Base-by-base conservation (phyloP, 257 asterid species). In the Lantana camara region DNA sequence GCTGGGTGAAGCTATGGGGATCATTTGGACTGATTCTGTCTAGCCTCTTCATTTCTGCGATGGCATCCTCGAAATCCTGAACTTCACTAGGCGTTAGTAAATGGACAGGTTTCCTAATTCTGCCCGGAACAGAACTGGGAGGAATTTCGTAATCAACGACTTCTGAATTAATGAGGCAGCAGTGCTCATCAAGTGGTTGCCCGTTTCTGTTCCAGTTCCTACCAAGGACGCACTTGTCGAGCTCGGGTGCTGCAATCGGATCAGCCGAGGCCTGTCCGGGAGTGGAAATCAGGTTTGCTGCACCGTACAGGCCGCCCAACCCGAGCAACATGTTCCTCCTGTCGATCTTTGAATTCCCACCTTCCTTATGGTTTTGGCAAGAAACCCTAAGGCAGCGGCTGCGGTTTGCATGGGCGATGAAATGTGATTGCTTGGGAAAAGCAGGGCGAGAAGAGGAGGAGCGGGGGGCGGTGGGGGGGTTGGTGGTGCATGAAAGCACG, bases 271-370 rank as follows among this genome's bases (percentile, higher is more conserved):
- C 67, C 20, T 30, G 35, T 2, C n/a, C 44, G 12, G 24, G 73
- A 68, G 57, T 21, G n/a, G 53, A 12, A 23, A 52, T 8, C 2
- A 68, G 38, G 32, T 40, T 68, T 45, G 73, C 67, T 0, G 67
- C 55, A 12, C 73, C 67, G 27, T 68, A 68, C 0, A 68, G 55
- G 38, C 73, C 56, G 44, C 73, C 73, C 14, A 59, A 10, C 0
- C 67, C 73, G 12, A 68, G 53, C 1, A 67, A 66, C 60, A 67
- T 57, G 73, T 67, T 67, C 66, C 73, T 67, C 60, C 73, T 17
- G 52, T 67, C 73, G 35, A 67, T 34, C 20, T 55, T 67, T 4
- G 48, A n/a, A n/a, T n/a, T n/a, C n/a, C n/a, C n/a, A n/a, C n/a
- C n/a, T n/a, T n/a, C n/a, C n/a, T n/a, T n/a, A n/a, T n/a, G n/a